phyloP scores from a whole-genome alignment of 352 stramenopile genomes.

The Phytophthora constricta region DNA sequence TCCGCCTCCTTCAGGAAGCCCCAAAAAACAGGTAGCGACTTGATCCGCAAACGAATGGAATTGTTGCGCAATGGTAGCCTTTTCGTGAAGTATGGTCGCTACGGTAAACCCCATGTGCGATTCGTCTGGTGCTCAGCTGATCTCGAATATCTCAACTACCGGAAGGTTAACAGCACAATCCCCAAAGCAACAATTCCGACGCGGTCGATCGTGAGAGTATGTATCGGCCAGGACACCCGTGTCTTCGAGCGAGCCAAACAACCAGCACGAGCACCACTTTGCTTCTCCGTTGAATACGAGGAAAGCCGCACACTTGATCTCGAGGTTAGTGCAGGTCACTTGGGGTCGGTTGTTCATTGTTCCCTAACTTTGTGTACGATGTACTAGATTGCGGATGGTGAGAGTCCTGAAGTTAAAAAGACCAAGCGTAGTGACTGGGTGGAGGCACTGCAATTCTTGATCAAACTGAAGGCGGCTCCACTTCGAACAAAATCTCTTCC shows the following conservation, averaged over 20 bases:
- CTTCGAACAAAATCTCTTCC: constrained; percentile 10
- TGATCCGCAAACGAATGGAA: constrained; percentile 74
- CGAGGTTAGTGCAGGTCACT: constrained; percentile 42
- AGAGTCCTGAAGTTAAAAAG: constrained; percentile 67
- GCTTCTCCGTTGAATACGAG: constrained; percentile 84
- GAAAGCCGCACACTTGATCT: constrained; percentile 75
- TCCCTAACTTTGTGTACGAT: background rate
- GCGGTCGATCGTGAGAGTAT: constrained; percentile 47
- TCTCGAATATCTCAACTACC: constrained; percentile 81
- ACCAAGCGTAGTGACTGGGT: constrained; percentile 67
- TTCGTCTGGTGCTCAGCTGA: constrained; percentile 84
- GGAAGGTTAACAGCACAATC: constrained; percentile 48
- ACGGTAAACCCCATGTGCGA: constrained; percentile 74
- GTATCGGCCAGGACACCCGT: constrained; percentile 57
- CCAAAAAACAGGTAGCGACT: constrained; percentile 50
- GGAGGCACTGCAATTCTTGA: constrained; percentile 75
- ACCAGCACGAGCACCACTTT: constrained; percentile 54
- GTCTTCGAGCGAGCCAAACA: constrained; percentile 75
- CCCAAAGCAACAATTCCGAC: constrained; percentile 72
- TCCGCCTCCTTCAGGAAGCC: constrained; percentile 5
- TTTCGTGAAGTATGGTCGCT: constrained; percentile 84
- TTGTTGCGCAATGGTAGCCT: constrained; percentile 73
- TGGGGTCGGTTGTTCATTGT: background rate
- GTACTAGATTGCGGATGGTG: constrained; percentile 65
- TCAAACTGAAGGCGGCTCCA: constrained; percentile 61